Percentiles rank a stretch among this genome's conserved stretches.
phyloP scores from a whole-genome alignment of 1,284 basidiomycete species.

The Ganoderma resinaceum region DNA sequence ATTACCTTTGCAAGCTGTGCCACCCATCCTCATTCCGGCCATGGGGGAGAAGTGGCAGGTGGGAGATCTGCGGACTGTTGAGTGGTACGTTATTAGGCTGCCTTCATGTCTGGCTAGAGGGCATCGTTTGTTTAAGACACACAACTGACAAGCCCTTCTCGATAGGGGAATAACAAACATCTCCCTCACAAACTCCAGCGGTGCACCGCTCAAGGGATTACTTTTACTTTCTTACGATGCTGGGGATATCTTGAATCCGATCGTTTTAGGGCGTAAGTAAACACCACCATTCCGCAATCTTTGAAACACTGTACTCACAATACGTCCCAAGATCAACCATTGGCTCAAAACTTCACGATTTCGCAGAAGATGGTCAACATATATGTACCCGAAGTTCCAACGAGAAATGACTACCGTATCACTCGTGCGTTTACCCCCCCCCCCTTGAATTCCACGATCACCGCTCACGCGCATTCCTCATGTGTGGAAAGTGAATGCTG shows the following conservation, averaged over 20 bases:
- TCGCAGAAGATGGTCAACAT: slow-evolving; percentile 9
- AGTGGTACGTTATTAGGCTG: not conserved
- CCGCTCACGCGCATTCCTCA: not conserved
- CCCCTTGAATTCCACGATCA: not conserved
- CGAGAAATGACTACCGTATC: slow-evolving; percentile 1
- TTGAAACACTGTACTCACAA: not conserved
- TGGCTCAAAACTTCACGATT: slow-evolving; percentile 1
- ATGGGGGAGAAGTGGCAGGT: not conserved
- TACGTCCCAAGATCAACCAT: not conserved
- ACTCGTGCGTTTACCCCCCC: not conserved
- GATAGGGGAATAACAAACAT: not conserved
- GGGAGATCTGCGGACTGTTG: not conserved
- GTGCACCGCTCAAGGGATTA: not conserved
- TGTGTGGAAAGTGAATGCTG: not conserved
- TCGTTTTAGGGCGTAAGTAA: not conserved
- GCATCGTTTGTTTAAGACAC: not conserved
- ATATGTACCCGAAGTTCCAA: slow-evolving; percentile 8
- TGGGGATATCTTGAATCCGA: not conserved
- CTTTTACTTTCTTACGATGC: not conserved
- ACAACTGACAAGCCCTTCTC: not conserved
- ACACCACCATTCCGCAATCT: not conserved
- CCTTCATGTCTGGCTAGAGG: not conserved
- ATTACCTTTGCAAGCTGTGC: not conserved
- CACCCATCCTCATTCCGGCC: not conserved
- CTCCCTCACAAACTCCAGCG: not conserved